These are phyloP conservation scores for Paracorniculantispora psalliotae DNA, from an alignment of 2,329 filamentous ascomycete genomes.

Conservation along the genomic window DNA sequence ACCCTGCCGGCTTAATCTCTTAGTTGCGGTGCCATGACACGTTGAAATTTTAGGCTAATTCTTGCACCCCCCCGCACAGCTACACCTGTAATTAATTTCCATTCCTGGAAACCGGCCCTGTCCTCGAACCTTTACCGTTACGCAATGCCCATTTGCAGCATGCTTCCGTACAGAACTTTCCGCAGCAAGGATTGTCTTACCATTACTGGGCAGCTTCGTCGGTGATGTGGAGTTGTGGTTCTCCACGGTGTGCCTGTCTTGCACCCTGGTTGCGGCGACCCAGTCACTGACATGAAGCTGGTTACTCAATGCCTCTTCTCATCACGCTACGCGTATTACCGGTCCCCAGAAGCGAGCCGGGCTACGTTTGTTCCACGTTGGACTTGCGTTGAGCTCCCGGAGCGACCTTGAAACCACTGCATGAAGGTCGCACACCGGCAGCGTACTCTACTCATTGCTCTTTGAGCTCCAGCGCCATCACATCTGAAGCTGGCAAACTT, in stretches of 20 bases:
- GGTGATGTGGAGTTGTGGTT: background rate
- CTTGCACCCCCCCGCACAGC: background rate
- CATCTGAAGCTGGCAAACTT: background rate
- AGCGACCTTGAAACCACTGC: background rate
- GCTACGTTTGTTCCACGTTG: background rate
- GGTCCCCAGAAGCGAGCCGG: background rate
- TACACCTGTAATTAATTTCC: background rate
- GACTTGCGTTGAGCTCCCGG: background rate
- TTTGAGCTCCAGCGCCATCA: background rate
- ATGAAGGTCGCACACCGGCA: background rate
- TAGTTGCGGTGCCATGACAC: background rate
- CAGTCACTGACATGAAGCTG: background rate
- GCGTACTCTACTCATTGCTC: background rate
- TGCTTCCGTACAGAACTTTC: background rate
- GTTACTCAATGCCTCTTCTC: background rate
- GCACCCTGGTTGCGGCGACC: background rate
- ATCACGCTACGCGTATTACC: background rate
- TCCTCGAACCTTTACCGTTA: background rate
- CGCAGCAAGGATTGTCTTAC: background rate
- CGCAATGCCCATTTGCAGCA: background rate
- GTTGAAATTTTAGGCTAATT: background rate
- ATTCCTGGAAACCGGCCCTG: background rate
- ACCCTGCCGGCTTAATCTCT: background rate
- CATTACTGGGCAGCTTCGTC: background rate
- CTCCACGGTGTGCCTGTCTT: background rate